These are phyloP conservation scores for Teratosphaeriaceae sp. DNA, from an alignment of 2,329 filamentous ascomycete species.

Conservation along the genomic window DNA sequence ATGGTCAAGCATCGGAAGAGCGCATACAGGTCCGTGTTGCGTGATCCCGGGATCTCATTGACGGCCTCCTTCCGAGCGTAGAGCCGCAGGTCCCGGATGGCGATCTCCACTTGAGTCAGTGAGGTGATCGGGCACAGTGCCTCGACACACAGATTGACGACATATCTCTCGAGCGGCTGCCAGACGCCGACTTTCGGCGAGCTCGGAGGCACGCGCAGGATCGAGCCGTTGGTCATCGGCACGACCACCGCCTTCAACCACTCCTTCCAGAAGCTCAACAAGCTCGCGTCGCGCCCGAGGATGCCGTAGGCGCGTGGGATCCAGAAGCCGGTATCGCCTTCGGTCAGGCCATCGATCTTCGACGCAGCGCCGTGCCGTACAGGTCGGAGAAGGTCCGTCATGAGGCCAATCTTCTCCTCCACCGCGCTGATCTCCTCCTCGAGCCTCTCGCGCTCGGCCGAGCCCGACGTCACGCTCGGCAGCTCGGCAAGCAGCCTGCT, in stretches of 20 bases:
- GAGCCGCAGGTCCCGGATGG: constrained; percentile 79
- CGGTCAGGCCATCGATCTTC: constrained; percentile 93
- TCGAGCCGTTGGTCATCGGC: constrained; percentile 84
- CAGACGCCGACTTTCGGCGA: constrained; percentile 88
- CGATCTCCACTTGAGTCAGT: constrained; percentile 90
- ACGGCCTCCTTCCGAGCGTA: constrained; percentile 88
- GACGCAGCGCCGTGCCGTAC: constrained; percentile 90
- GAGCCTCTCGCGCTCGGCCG: constrained; percentile 69
- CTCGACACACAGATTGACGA: constrained; percentile 93
- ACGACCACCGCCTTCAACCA: constrained; percentile 93
- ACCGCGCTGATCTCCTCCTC: constrained; percentile 94
- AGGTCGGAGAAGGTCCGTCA: constrained; percentile 91
- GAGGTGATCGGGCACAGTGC: constrained; percentile 87
- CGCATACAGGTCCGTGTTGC: constrained; percentile 87
- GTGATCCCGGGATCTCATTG: constrained; percentile 88
- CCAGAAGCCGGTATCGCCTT: constrained; percentile 94
- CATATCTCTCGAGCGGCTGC: constrained; percentile 94
- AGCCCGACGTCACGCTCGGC: constrained; percentile 72
- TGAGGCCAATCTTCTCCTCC: constrained; percentile 93
- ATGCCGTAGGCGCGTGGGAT: constrained; percentile 90
- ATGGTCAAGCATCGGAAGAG: constrained; percentile 85
- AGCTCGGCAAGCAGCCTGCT: constrained; percentile 81
- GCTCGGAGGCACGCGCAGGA: constrained; percentile 76
- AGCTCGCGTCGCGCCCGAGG: constrained; percentile 72
- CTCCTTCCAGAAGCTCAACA: constrained; percentile 96